Evolutionary conservation across 2,329 filamentous ascomycete genomes (phyloP).

Genomic region (Aspergillus awamori): DNA sequence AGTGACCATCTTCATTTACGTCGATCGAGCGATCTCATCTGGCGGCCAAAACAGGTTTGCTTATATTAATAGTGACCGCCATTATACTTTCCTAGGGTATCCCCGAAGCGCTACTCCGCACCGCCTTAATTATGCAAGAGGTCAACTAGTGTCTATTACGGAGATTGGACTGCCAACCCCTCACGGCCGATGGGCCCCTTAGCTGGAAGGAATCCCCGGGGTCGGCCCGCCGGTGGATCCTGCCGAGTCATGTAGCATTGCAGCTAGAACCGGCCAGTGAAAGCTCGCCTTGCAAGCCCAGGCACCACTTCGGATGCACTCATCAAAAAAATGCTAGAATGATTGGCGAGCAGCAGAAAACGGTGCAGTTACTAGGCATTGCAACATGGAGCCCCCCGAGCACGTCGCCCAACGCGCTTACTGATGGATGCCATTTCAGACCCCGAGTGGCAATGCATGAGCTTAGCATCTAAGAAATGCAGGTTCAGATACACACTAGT

Average conservation of each 20-base stretch:
- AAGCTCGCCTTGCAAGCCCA: too few species aligned
- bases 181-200: background rate
- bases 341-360: too few species aligned
- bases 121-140: background rate
- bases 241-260: background rate
- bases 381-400: background rate
- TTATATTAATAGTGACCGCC: too few species aligned
- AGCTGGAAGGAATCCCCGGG: too few species aligned
- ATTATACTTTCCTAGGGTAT: too few species aligned
- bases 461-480: background rate
- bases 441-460: background rate
- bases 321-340: too few species aligned
- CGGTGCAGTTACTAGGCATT: background rate
- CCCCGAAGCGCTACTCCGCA: background rate
- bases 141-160: background rate
- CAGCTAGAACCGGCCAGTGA: background rate
- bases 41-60: too few species aligned
- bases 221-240: background rate
- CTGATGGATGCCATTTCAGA: background rate
- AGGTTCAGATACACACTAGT: too few species aligned
- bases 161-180: background rate
- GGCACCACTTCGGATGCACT: too few species aligned
- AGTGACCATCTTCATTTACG: too few species aligned
- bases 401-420: background rate
- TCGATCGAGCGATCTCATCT: too few species aligned